A percentile compares a stretch with the other conserved stretches of the same genome.
These are phyloP conservation scores for Candida gigantensis DNA, from an alignment of 1,139 yeast species.

Conservation along the genomic window DNA sequence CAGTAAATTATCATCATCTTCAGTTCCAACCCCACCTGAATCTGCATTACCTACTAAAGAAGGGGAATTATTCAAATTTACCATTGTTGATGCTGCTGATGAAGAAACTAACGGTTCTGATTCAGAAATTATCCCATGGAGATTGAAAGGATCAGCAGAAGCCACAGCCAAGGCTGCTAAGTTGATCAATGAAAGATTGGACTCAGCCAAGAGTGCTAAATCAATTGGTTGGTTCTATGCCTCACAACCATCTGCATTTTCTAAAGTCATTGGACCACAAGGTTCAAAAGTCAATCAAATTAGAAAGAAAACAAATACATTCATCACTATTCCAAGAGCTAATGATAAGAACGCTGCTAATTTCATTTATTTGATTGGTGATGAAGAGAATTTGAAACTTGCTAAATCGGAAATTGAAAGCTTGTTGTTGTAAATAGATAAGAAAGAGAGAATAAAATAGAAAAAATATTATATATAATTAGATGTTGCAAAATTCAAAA, in stretches of 20 bases:
- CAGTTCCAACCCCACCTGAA: constrained; percentile 50
- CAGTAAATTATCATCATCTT: constrained; percentile 42
- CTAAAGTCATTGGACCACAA: constrained; percentile 73
- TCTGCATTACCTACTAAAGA: constrained; percentile 50
- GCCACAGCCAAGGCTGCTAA: constrained; percentile 40
- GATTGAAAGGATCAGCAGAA: constrained; percentile 53
- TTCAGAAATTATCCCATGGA: constrained; percentile 57
- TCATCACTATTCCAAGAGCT: constrained; percentile 65
- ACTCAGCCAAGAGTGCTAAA: constrained; percentile 33
- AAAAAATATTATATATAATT: no score
- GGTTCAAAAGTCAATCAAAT: constrained; percentile 69
- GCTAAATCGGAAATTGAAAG: constrained; percentile 31
- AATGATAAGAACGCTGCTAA: constrained; percentile 37
- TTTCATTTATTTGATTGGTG: constrained; percentile 34
- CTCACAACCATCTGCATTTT: constrained; percentile 36
- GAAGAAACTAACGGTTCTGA: constrained; percentile 21
- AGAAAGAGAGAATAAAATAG: no score
- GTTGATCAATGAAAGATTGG: constrained; percentile 36
- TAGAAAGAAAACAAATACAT: constrained; percentile 58
- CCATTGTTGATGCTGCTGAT: constrained; percentile 35
- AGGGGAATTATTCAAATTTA: constrained; percentile 24
- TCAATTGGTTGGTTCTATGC: constrained; percentile 42
- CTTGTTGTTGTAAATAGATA: constrained; percentile 12
- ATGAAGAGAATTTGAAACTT: constrained; percentile 28
- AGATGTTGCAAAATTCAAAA: no score